These are phyloP conservation scores for Komagataea norvegica DNA, from an alignment of 1,139 yeast species.

Conservation along the genomic window DNA sequence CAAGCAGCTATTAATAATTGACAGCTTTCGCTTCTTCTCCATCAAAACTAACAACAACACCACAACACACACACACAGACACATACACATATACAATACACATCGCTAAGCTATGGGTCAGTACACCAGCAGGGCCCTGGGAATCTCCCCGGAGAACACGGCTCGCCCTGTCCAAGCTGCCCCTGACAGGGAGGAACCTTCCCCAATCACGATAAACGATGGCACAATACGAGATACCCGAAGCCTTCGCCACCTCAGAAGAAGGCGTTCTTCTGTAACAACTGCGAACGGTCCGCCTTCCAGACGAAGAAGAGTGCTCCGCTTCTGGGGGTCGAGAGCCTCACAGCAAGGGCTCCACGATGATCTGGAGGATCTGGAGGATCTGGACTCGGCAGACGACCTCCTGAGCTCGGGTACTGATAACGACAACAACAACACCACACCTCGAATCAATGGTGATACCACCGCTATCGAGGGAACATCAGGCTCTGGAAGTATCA, in stretches of 20 bases:
- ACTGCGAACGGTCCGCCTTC: conserved; percentile 16
- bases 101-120: conserved; percentile 4
- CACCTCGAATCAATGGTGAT: background rate
- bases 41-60: no score
- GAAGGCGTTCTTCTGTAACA: conserved; percentile 24
- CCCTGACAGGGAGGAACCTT: no score
- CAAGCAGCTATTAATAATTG: no score
- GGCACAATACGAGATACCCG: no score
- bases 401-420: background rate
- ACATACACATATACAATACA: no score
- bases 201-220: no score
- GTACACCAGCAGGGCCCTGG: background rate
- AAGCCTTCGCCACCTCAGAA: conserved; percentile 11
- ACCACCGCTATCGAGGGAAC: conserved; percentile 7
- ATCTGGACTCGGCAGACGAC: background rate
- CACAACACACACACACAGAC: no score
- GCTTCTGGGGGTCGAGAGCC: conserved; percentile 5
- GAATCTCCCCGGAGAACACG: background rate
- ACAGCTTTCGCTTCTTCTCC: background rate
- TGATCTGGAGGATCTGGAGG: background rate
- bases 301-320: conserved; percentile 21
- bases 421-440: background rate
- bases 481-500: conserved; percentile 8
- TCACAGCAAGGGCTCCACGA: background rate
- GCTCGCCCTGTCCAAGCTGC: background rate